Percentiles rank a stretch among this genome's conserved stretches.
Conservation (phyloP, 805 yeast species). For the Cyberlindnera xylosilytica region DNA sequence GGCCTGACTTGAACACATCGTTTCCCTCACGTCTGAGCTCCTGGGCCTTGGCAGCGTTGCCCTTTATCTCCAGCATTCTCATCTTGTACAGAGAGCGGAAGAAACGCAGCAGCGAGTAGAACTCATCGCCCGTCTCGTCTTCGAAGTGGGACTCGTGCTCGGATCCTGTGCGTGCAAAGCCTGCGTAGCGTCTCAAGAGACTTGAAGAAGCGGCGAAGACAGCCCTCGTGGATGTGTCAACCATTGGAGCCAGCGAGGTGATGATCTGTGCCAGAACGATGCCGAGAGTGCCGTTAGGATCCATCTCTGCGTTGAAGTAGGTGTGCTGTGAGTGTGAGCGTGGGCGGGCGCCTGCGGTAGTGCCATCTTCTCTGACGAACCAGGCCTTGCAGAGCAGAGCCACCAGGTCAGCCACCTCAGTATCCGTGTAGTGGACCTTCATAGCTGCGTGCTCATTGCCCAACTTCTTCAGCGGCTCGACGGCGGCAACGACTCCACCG, state of each 20-base stretch:
- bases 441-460: slow-evolving; percentile 2
- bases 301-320: slow-evolving; percentile 18
- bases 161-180: slow-evolving; percentile 9
- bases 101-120: slow-evolving; percentile 10
- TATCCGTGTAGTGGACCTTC: slow-evolving; percentile 7
- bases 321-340: slow-evolving; percentile 3
- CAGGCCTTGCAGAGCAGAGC: slow-evolving; percentile 10
- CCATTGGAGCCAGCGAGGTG: slow-evolving; percentile 4
- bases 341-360: slow-evolving; percentile 5
- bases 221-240: slow-evolving; percentile 1
- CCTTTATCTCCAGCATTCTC: slow-evolving; percentile 3
- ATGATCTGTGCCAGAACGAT: slow-evolving; percentile 17
- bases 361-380: slow-evolving; percentile 18
- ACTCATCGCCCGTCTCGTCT: slow-evolving; percentile 20
- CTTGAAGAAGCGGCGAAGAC: slow-evolving; percentile 7
- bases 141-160: slow-evolving; percentile 12
- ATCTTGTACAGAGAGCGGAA: slow-evolving; percentile 15
- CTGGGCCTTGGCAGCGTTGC: slow-evolving; percentile 7
- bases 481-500: slow-evolving; percentile 40
- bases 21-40: slow-evolving; percentile 21
- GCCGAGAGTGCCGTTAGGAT: slow-evolving; percentile 18
- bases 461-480: slow-evolving; percentile 11
- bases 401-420: slow-evolving; percentile 5
- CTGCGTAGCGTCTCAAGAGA: slow-evolving; percentile 17
- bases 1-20: slow-evolving; percentile 14